These are phyloP conservation scores for Curvularia hawaiiensis DNA, from an alignment of 2,329 filamentous ascomycete species.

Conservation along the genomic window DNA sequence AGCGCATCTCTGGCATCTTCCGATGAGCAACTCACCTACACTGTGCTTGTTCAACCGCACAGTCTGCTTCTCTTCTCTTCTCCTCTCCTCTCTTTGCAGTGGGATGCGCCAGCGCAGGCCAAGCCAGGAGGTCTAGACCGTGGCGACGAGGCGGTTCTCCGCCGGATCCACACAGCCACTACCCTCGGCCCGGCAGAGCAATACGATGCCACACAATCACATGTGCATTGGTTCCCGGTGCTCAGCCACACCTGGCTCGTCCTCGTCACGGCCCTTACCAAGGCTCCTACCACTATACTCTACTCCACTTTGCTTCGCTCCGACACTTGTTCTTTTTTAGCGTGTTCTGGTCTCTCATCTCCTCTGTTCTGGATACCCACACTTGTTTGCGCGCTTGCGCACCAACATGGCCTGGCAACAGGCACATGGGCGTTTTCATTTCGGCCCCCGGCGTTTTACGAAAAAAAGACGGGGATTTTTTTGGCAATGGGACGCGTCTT, in stretches of 20 bases:
- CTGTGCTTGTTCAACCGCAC: conserved; percentile 16
- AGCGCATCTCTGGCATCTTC: conserved; percentile 47
- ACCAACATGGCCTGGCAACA: conserved; percentile 11
- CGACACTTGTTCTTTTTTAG: background rate
- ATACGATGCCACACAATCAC: conserved; percentile 11
- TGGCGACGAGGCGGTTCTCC: conserved; percentile 13
- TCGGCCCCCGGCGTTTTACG: conserved; percentile 24
- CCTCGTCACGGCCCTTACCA: background rate
- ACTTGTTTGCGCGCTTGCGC: conserved; percentile 19
- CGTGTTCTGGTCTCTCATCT: conserved; percentile 14
- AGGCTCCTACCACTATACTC: conserved; percentile 14
- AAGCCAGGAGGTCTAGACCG: conserved; percentile 27
- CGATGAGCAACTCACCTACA: conserved; percentile 28
- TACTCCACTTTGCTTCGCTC: conserved; percentile 19
- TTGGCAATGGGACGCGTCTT: background rate
- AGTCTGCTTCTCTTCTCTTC: conserved; percentile 18
- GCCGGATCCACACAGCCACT: conserved; percentile 19
- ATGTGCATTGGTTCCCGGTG: conserved; percentile 7
- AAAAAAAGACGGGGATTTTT: conserved; percentile 18
- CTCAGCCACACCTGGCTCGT: conserved; percentile 7
- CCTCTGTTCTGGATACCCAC: conserved; percentile 32
- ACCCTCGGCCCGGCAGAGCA: conserved; percentile 20
- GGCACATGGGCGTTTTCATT: conserved; percentile 18
- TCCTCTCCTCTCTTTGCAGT: conserved; percentile 12
- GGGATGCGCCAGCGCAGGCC: conserved; percentile 21